phyloP scores from a whole-genome alignment of 352 stramenopile species.

The Globisporangium alternatum region DNA sequence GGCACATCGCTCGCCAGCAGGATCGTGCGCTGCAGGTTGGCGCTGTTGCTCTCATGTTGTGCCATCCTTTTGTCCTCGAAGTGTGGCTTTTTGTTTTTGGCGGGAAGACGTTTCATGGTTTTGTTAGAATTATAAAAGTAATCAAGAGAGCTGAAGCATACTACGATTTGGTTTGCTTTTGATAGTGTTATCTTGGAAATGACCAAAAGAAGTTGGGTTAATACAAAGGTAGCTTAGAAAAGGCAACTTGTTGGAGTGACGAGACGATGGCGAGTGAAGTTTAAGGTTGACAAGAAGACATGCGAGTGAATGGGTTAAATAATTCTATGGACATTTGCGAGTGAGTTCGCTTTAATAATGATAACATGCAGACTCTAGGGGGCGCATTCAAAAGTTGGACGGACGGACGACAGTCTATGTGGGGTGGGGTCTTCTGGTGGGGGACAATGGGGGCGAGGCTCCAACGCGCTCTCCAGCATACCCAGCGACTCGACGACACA shows the following conservation, averaged over 20 bases:
- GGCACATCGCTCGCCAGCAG: conserved; percentile 67
- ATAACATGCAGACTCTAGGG: conserved; percentile 12
- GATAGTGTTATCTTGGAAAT: background rate
- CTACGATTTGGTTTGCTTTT: no score
- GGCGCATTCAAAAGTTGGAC: background rate
- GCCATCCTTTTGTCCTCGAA: background rate
- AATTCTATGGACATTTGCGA: conserved; percentile 7
- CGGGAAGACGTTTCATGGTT: background rate
- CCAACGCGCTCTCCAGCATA: background rate
- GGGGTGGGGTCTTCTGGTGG: background rate
- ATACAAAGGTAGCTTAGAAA: background rate
- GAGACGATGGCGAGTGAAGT: background rate
- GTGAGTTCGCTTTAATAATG: conserved; percentile 11
- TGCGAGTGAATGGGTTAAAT: conserved; percentile 4
- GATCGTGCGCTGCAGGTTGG: conserved; percentile 49
- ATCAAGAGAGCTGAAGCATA: no score
- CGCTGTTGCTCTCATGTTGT: background rate
- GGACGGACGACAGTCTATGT: conserved; percentile 1
- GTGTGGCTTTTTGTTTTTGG: conserved; percentile 6
- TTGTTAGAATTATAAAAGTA: background rate
- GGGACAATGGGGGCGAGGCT: background rate
- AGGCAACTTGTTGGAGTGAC: background rate
- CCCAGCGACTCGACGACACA: background rate
- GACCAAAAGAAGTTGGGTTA: background rate
- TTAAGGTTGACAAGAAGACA: background rate